A percentile compares a stretch with the other conserved stretches of the same genome.
These are phyloP conservation scores for Botryotinia narcissicola DNA, from an alignment of 2,329 filamentous ascomycete species.

Conservation along the genomic window DNA sequence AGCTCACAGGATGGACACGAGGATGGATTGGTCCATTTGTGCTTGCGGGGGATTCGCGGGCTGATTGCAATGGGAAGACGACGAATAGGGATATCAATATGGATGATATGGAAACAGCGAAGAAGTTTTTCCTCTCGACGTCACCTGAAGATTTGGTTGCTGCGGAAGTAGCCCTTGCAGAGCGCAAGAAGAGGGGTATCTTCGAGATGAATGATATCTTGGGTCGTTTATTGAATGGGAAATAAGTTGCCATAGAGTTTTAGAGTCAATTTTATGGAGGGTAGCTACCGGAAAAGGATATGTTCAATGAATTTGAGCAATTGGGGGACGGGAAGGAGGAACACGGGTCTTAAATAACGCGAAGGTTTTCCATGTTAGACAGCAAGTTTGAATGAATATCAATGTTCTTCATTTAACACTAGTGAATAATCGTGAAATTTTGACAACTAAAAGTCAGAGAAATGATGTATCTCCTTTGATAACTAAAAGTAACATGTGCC, in stretches of 20 bases:
- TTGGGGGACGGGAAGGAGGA: neutral
- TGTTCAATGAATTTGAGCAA: neutral
- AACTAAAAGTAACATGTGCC: neutral
- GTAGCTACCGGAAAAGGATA: neutral
- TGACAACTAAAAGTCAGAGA: neutral
- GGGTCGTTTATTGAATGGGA: neutral
- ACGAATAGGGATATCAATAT: neutral
- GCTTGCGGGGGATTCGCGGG: neutral
- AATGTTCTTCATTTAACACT: neutral
- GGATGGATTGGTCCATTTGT: neutral
- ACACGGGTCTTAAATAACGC: neutral
- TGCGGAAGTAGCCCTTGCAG: neutral
- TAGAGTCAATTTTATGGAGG: no score
- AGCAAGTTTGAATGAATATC: no score
- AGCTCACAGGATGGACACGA: neutral
- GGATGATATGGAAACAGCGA: conserved; percentile 2
- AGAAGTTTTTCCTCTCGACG: neutral
- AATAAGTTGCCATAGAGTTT: neutral
- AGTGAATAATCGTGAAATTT: no score
- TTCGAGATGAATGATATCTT: neutral
- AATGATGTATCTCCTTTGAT: neutral
- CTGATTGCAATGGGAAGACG: neutral
- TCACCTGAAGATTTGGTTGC: neutral
- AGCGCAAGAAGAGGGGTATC: neutral
- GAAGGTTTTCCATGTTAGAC: neutral